Conservation (phyloP, 495 filamentous ascomycete species). For the Neurospora africana region DNA sequence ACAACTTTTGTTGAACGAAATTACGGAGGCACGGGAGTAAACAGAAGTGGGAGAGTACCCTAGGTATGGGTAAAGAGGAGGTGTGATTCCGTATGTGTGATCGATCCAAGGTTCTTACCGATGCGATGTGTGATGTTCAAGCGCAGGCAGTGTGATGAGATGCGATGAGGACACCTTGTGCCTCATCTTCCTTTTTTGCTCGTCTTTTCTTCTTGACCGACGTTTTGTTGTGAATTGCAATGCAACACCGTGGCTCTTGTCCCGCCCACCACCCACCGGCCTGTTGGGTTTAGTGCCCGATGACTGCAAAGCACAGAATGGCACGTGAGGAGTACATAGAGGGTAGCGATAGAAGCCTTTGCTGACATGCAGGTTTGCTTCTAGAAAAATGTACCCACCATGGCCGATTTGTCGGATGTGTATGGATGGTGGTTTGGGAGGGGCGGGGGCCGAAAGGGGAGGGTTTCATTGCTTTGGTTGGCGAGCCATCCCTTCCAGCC, state of each 20-base stretch:
- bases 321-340: neutral
- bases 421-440: neutral
- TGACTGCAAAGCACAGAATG: neutral
- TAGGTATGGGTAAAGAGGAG: neutral
- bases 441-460: neutral
- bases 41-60: neutral
- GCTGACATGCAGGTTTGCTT: neutral
- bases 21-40: neutral
- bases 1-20: neutral
- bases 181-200: neutral
- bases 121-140: neutral
- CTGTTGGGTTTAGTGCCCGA: neutral
- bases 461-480: neutral
- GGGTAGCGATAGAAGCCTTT: neutral
- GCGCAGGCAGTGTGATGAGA: neutral
- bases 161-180: neutral
- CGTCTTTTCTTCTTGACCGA: neutral
- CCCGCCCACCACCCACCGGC: neutral
- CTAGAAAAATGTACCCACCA: neutral
- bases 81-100: neutral
- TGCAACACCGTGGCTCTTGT: neutral
- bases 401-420: neutral
- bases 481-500: neutral
- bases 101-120: neutral
- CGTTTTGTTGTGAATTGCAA: neutral